Conservation (phyloP, 306 rosid species). For the Dalbergia cultrata region DNA sequence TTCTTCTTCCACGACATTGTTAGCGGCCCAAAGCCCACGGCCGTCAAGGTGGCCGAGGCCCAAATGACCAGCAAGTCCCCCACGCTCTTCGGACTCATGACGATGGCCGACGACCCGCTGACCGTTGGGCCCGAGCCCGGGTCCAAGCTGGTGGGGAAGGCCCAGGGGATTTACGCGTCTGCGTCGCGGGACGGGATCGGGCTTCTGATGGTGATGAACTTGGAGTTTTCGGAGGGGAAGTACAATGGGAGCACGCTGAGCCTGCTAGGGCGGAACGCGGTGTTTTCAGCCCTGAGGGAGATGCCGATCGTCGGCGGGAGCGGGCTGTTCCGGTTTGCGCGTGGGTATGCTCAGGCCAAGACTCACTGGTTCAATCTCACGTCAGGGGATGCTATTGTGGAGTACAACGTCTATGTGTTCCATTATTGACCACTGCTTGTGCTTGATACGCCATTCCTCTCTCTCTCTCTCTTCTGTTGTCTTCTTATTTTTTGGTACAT, state of each 20-base stretch:
- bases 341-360: slow-evolving; percentile 62
- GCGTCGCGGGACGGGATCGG: slow-evolving; percentile 49
- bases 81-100: slow-evolving; percentile 50
- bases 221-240: slow-evolving; percentile 41
- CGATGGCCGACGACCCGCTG: slow-evolving; percentile 58
- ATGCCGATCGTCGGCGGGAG: slow-evolving; percentile 54
- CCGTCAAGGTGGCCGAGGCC: slow-evolving; percentile 54
- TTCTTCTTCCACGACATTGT: slow-evolving; percentile 72
- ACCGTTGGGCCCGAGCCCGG: slow-evolving; percentile 48
- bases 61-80: slow-evolving; percentile 46
- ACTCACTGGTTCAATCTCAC: slow-evolving; percentile 38
- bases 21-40: slow-evolving; percentile 58
- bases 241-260: slow-evolving; percentile 48
- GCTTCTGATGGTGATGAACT: slow-evolving; percentile 36
- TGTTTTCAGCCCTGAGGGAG: slow-evolving; percentile 33
- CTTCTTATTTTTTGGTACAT: neutral
- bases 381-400: slow-evolving; percentile 56
- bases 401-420: slow-evolving; percentile 55
- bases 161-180: slow-evolving; percentile 61
- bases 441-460: neutral
- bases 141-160: slow-evolving; percentile 61
- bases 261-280: slow-evolving; percentile 39
- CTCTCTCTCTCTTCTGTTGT: neutral
- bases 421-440: slow-evolving; percentile 43
- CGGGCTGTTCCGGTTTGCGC: slow-evolving; percentile 59